These are phyloP conservation scores for Hypomyces rosellus DNA, from an alignment of 2,329 filamentous ascomycete species.

Conservation along the genomic window DNA sequence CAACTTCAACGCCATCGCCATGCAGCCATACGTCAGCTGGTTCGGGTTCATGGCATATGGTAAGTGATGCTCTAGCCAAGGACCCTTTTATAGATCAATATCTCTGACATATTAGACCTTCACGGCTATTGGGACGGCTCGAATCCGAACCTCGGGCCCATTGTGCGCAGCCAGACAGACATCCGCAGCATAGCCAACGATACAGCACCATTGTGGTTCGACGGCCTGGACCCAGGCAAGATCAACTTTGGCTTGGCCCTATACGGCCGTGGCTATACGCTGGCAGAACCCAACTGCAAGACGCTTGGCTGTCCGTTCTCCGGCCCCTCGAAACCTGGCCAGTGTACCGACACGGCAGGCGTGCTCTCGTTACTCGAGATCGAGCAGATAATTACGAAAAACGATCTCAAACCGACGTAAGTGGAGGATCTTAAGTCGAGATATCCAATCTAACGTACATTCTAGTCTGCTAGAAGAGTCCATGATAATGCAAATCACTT, in stretches of 20 bases:
- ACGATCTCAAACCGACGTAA: not conserved
- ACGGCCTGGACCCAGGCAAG: constrained; percentile 32
- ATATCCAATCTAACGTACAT: constrained; percentile 10
- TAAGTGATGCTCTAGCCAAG: not conserved
- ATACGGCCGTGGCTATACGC: constrained; percentile 41
- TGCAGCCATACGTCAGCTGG: constrained; percentile 12
- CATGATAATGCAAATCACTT: constrained; percentile 15
- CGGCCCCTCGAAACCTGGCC: constrained; percentile 20
- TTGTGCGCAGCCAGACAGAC: constrained; percentile 34
- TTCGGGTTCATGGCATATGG: constrained; percentile 1
- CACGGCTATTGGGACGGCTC: constrained; percentile 36
- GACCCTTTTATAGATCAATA: not conserved
- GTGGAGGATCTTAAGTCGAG: not conserved
- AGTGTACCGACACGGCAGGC: constrained; percentile 23
- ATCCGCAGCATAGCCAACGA: constrained; percentile 35
- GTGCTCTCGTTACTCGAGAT: constrained; percentile 28
- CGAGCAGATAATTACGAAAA: constrained; percentile 19
- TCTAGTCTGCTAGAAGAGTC: constrained; percentile 7
- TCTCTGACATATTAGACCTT: constrained; percentile 24
- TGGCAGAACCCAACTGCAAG: constrained; percentile 22
- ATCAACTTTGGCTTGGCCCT: constrained; percentile 41
- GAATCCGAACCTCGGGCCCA: constrained; percentile 20
- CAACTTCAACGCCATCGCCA: constrained; percentile 25
- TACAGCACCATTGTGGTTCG: constrained; percentile 35
- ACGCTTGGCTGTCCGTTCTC: constrained; percentile 18